Percentiles rank a stretch among this genome's conserved stretches.
Conservation (phyloP, 257 asterid species). For the Fraxinus excelsior region DNA sequence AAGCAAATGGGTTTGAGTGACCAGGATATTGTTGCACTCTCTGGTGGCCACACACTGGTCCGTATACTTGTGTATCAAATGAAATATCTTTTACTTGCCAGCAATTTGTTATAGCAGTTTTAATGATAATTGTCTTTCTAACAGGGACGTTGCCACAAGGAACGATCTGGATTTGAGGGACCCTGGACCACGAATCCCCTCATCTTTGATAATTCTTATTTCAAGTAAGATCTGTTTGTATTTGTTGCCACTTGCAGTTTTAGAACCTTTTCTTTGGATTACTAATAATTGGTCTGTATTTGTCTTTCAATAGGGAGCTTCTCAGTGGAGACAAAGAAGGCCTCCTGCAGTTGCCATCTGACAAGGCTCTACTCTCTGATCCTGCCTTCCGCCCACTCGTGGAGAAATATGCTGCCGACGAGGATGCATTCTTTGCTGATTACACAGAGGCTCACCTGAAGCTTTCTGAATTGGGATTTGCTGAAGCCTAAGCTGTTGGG, state of each 20-base stretch:
- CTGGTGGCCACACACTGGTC: conserved; percentile 95
- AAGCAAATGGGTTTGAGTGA: conserved; percentile 88
- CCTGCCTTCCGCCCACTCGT: conserved; percentile 72
- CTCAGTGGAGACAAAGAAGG: conserved; percentile 76
- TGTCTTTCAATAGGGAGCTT: conserved; percentile 54
- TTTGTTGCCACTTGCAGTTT: background rate
- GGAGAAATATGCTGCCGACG: conserved; percentile 80
- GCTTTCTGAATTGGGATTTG: conserved; percentile 84
- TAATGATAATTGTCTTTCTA: background rate
- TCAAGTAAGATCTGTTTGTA: conserved; percentile 43
- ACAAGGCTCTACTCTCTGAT: conserved; percentile 72
- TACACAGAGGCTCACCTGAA: conserved; percentile 73
- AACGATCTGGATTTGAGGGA: conserved; percentile 92
- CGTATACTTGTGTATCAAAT: conserved; percentile 12
- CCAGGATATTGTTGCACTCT: conserved; percentile 76
- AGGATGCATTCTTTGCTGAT: conserved; percentile 83
- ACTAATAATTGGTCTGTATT: background rate
- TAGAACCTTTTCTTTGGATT: background rate
- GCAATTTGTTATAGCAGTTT: background rate
- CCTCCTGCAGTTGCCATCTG: conserved; percentile 75
- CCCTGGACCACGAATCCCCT: conserved; percentile 86
- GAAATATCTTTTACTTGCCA: background rate
- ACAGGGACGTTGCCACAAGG: conserved; percentile 92
- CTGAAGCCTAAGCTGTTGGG: conserved; percentile 47
- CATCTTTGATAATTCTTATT: conserved; percentile 75